Evolutionary conservation across 805 yeast genomes (phyloP).

Genomic region (Hanseniaspora guilliermondii): DNA sequence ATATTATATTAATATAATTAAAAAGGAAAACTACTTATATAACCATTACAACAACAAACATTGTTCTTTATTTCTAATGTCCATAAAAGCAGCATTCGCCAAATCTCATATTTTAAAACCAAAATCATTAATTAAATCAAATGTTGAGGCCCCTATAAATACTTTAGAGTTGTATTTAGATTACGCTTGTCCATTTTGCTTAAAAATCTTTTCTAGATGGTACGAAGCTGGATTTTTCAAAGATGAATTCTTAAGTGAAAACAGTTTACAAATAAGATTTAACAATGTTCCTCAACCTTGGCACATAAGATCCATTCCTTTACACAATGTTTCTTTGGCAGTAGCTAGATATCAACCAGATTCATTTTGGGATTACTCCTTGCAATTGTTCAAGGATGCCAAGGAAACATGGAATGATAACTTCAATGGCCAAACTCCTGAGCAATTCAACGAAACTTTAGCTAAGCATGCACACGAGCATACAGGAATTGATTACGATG

Average conservation of each 20-base stretch:
- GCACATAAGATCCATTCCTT: slow-evolving; percentile 63
- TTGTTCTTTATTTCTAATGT: background rate
- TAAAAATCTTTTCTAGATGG: slow-evolving; percentile 48
- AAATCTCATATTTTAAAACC: slow-evolving; percentile 10
- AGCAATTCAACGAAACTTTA: slow-evolving; percentile 42
- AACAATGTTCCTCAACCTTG: slow-evolving; percentile 79
- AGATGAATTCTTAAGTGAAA: slow-evolving; percentile 35
- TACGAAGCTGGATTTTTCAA: slow-evolving; percentile 41
- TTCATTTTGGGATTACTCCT: slow-evolving; percentile 46
- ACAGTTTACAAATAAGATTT: slow-evolving; percentile 47
- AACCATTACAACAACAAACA: too few species aligned
- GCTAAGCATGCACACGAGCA: slow-evolving; percentile 40
- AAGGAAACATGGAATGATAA: slow-evolving; percentile 45
- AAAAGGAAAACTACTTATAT: too few species aligned
- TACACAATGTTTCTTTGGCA: slow-evolving; percentile 62
- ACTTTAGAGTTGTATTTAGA: slow-evolving; percentile 56
- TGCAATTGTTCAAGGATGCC: slow-evolving; percentile 44
- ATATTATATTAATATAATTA: too few species aligned
- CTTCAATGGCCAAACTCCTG: slow-evolving; percentile 41
- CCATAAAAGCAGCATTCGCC: slow-evolving; percentile 11
- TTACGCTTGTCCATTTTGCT: slow-evolving; percentile 67
- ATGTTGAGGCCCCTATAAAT: slow-evolving; percentile 19
- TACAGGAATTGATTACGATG: slow-evolving; percentile 24
- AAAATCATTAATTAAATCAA: background rate
- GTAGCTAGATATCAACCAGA: slow-evolving; percentile 47